Conservation (phyloP, 2,329 filamentous ascomycete genomes). For the Cytospora paraplurivora region DNA sequence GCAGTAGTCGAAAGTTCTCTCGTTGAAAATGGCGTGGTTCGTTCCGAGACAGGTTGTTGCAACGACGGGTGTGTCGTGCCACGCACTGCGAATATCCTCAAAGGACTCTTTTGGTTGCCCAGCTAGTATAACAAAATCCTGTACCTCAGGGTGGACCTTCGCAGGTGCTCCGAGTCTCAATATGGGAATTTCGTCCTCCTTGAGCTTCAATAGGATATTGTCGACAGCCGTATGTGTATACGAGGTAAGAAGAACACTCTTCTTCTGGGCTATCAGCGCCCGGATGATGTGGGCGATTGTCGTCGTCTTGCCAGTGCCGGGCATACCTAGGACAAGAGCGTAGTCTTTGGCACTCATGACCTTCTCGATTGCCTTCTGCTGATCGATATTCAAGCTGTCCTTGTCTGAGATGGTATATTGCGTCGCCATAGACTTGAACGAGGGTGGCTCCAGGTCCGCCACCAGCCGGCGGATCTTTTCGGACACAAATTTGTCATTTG, state of each 20-base stretch:
- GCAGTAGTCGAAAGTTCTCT: slow-evolving; percentile 93
- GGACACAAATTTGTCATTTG: slow-evolving; percentile 70
- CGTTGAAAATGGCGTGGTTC: slow-evolving; percentile 83
- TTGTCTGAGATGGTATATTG: slow-evolving; percentile 64
- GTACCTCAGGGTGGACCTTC: slow-evolving; percentile 87
- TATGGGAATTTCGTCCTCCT: slow-evolving; percentile 73
- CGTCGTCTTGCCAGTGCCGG: slow-evolving; percentile 96
- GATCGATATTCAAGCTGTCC: slow-evolving; percentile 80
- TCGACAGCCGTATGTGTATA: slow-evolving; percentile 98
- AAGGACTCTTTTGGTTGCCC: slow-evolving; percentile 73
- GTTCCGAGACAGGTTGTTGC: slow-evolving; percentile 94
- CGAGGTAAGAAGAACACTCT: slow-evolving; percentile 89
- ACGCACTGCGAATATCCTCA: slow-evolving; percentile 80
- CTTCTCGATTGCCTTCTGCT: slow-evolving; percentile 83
- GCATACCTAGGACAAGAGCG: slow-evolving; percentile 96
- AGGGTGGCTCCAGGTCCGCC: slow-evolving; percentile 72
- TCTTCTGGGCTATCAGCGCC: slow-evolving; percentile 82
- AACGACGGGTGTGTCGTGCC: slow-evolving; percentile 85
- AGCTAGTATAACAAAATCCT: slow-evolving; percentile 79
- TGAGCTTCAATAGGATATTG: slow-evolving; percentile 94
- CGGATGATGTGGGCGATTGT: slow-evolving; percentile 98
- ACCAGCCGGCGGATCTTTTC: slow-evolving; percentile 76
- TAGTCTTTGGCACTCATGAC: slow-evolving; percentile 96
- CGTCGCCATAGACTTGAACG: slow-evolving; percentile 68
- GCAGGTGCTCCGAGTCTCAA: slow-evolving; percentile 82